Evolutionary conservation across 768 basidiomycete species (phyloP).

Genomic region (Rhodosporidiobolus sp.): DNA sequence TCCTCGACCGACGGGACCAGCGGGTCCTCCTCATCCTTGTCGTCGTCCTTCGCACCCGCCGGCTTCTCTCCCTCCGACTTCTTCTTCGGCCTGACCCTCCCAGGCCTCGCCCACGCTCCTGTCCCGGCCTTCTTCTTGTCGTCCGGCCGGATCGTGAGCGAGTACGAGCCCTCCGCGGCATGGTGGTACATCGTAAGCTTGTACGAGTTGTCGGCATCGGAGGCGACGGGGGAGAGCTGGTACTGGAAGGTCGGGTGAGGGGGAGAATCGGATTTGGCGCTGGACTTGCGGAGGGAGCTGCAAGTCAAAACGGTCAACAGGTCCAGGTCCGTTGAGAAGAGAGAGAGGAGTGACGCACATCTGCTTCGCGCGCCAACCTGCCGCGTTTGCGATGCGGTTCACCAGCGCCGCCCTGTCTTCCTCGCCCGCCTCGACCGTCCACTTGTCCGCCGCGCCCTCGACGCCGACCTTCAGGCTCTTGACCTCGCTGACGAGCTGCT

Average conservation of each 20-base stretch:
- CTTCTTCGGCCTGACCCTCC: background rate
- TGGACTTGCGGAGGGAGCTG: conserved; percentile 7
- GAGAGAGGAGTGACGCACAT: conserved; percentile 8
- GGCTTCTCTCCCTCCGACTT: no score
- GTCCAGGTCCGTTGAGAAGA: background rate
- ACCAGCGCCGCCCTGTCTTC: conserved; percentile 4
- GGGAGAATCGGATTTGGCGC: conserved; percentile 2
- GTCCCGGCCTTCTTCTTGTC: background rate
- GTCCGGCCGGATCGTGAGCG: conserved; percentile 2
- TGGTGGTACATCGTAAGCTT: conserved; percentile 17
- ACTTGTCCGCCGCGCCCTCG: background rate
- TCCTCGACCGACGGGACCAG: background rate
- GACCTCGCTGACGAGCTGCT: background rate
- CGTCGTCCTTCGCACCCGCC: no score
- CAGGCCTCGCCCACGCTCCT: conserved; percentile 8
- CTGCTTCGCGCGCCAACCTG: background rate
- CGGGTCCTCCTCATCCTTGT: background rate
- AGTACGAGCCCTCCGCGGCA: background rate
- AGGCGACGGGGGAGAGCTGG: background rate
- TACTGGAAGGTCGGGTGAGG: conserved; percentile 11
- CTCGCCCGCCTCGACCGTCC: conserved; percentile 2
- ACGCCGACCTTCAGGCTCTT: background rate
- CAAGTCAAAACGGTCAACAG: background rate
- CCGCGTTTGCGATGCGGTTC: conserved; percentile 1
- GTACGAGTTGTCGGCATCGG: background rate